Evolutionary conservation across 176 grass and related monocot genomes (phyloP).

Genomic region (Avena eriantha): DNA sequence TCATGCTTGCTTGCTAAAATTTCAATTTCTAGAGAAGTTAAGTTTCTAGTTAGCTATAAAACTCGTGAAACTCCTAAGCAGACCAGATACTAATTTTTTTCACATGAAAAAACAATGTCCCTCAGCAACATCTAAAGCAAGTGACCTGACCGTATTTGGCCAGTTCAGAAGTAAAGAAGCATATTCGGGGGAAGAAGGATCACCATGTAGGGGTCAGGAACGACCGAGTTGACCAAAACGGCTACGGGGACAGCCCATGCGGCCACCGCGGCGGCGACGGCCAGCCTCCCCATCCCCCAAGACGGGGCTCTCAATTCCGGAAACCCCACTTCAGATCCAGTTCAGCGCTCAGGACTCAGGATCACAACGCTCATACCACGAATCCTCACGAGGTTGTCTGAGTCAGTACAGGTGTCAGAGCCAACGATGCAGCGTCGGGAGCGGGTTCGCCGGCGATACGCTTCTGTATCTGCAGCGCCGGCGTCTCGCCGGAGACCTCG

Average conservation of each 20-base stretch:
- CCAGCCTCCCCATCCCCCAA: conserved; percentile 52
- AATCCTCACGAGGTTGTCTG: conserved; percentile 11
- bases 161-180: background rate
- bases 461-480: background rate
- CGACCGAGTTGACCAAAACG: conserved; percentile 60
- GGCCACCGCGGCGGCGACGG: conserved; percentile 48
- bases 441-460: background rate
- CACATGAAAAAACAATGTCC: background rate
- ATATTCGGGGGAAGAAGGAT: background rate
- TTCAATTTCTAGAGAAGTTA: background rate
- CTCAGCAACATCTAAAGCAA: background rate
- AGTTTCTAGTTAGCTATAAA: background rate
- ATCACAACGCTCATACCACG: background rate
- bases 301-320: background rate
- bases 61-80: background rate
- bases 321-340: conserved; percentile 41
- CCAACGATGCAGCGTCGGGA: background rate
- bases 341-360: background rate
- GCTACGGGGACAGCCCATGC: conserved; percentile 58
- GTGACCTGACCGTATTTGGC: background rate
- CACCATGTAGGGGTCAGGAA: conserved; percentile 88
- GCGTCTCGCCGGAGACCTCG: conserved; percentile 36
- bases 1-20: background rate
- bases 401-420: background rate
- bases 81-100: background rate